phyloP scores from a whole-genome alignment of 805 yeast species.

The Starmerella scarabaei region DNA sequence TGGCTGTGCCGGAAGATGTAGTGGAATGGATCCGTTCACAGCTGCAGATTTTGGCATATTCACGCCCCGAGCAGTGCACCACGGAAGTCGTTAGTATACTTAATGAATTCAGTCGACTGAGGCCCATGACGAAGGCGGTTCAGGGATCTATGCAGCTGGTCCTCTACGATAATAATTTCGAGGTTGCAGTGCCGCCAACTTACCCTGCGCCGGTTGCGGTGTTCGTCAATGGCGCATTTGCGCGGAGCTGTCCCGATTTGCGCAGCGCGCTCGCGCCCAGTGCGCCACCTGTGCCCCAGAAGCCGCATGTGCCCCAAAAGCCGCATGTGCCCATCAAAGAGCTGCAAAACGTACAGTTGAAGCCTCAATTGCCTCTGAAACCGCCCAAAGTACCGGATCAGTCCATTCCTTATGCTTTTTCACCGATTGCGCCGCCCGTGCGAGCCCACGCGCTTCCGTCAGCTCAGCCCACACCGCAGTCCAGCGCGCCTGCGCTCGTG shows the following conservation, averaged over 20 bases:
- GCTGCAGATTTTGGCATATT: slow-evolving; percentile 42
- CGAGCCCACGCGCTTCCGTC: not conserved
- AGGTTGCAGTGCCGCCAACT: not conserved
- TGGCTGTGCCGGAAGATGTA: slow-evolving; percentile 14
- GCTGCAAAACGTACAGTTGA: not conserved
- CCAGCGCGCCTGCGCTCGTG: not conserved
- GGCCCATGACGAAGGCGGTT: slow-evolving; percentile 56
- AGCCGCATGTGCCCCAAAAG: not conserved
- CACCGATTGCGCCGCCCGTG: not conserved
- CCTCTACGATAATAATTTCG: slow-evolving; percentile 23
- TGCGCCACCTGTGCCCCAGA: slow-evolving; percentile 2
- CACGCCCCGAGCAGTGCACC: slow-evolving; percentile 44
- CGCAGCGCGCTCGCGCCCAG: not conserved
- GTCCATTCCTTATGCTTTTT: not conserved
- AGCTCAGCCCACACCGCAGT: not conserved
- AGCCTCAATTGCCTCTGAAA: slow-evolving; percentile 1
- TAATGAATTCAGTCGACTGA: slow-evolving; percentile 39
- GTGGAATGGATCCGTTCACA: slow-evolving; percentile 43
- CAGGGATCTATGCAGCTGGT: slow-evolving; percentile 45
- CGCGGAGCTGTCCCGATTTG: too few species aligned
- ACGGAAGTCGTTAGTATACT: slow-evolving; percentile 48
- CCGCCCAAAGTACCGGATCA: not conserved
- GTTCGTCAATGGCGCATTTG: not conserved
- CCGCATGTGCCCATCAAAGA: not conserved
- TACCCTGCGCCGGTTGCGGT: not conserved